Percentiles rank a stretch among this genome's conserved stretches.
Conservation (phyloP, 352 stramenopile species). For the Globisporangium iwayamae region DNA sequence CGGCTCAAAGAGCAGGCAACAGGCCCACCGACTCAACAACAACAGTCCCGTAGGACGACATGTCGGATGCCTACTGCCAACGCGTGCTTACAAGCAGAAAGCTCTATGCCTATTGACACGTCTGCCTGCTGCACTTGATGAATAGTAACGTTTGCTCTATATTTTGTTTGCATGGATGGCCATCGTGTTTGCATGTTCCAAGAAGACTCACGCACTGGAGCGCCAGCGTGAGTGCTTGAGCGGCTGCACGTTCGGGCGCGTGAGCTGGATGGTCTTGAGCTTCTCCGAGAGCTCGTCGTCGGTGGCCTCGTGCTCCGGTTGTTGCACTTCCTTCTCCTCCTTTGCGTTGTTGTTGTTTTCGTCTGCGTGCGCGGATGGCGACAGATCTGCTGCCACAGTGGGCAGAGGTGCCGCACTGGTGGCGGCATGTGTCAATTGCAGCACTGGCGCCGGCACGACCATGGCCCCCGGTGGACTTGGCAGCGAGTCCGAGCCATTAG, state of each 20-base stretch:
- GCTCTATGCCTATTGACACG: background rate
- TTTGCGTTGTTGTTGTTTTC: constrained; percentile 2
- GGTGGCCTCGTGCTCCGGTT: constrained; percentile 23
- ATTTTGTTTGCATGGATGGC: background rate
- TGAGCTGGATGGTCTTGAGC: constrained; percentile 64
- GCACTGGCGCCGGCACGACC: constrained; percentile 5
- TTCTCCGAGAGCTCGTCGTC: constrained; percentile 64
- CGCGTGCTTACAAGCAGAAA: background rate
- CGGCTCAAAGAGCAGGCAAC: no score
- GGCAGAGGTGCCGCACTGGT: background rate
- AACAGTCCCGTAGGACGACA: no score
- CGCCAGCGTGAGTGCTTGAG: constrained; percentile 39
- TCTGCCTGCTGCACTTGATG: background rate
- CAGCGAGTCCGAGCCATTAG: background rate
- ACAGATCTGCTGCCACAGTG: background rate
- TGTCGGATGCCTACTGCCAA: no score
- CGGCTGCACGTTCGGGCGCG: constrained; percentile 46
- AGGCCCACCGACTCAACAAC: no score
- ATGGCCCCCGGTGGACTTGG: constrained; percentile 10
- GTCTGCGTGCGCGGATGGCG: background rate
- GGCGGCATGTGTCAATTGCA: background rate
- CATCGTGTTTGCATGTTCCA: background rate
- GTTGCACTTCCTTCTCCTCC: constrained; percentile 3
- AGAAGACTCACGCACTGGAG: constrained; percentile 11
- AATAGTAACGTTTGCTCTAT: no score